Evolutionary conservation across 768 basidiomycete genomes (phyloP).

Genomic region (Tephrocybe sp.): DNA sequence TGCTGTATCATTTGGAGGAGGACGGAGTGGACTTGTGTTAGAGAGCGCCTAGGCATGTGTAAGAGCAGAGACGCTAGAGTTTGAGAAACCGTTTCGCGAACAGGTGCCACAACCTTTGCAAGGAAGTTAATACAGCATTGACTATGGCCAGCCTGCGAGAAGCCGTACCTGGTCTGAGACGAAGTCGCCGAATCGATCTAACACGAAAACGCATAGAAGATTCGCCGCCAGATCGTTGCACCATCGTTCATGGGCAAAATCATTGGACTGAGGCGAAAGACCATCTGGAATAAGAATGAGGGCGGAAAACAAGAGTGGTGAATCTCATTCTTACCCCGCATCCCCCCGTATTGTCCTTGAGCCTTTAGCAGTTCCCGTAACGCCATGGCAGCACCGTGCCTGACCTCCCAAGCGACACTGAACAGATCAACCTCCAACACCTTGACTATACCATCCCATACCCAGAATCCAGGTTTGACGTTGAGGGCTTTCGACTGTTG

Average conservation of each 20-base stretch:
- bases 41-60: constrained; percentile 82
- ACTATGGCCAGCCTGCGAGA: neutral
- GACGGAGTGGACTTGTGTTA: constrained; percentile 78
- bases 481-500: constrained; percentile 78
- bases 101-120: constrained; percentile 83
- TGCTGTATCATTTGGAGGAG: constrained; percentile 94
- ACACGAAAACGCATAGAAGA: constrained; percentile 84
- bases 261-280: constrained; percentile 55
- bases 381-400: constrained; percentile 93
- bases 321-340: constrained; percentile 56
- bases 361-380: constrained; percentile 83
- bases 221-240: constrained; percentile 86
- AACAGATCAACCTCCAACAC: constrained; percentile 83
- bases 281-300: constrained; percentile 41
- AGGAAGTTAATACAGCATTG: neutral
- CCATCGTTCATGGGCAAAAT: constrained; percentile 76
- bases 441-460: constrained; percentile 83
- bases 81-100: constrained; percentile 94
- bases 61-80: constrained; percentile 87
- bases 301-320: neutral
- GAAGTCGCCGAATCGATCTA: constrained; percentile 98
- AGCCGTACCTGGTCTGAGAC: constrained; percentile 77
- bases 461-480: constrained; percentile 74
- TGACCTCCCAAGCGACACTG: constrained; percentile 87
- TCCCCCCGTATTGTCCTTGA: constrained; percentile 83